Percentiles rank a stretch among this genome's conserved stretches.
Conservation (phyloP, 1,284 basidiomycete species). For the Porogramme epimiltina region DNA sequence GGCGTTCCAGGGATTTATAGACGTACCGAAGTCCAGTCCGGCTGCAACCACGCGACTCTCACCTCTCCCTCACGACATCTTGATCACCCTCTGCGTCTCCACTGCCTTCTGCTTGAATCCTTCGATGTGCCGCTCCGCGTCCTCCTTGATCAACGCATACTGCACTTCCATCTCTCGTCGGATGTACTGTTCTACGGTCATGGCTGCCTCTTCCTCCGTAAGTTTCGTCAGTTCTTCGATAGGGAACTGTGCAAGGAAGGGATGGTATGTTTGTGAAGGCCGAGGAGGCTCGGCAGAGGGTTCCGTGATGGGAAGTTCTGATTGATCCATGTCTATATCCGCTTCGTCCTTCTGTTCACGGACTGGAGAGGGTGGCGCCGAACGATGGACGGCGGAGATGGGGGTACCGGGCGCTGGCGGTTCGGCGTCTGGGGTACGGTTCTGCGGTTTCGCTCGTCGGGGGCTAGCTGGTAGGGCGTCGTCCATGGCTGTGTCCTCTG, state of each 20-base stretch:
- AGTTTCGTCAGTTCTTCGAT: slow-evolving; percentile 35
- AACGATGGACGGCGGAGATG: slow-evolving; percentile 16
- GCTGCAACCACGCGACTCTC: slow-evolving; percentile 3
- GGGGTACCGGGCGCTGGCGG: slow-evolving; percentile 7
- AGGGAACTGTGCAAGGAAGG: slow-evolving; percentile 27
- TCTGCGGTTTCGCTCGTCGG: background rate
- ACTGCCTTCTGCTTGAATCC: slow-evolving; percentile 60
- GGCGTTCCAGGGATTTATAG: background rate
- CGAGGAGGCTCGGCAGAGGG: background rate
- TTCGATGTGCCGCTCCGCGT: slow-evolving; percentile 61
- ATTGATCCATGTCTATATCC: background rate
- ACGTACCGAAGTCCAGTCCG: slow-evolving; percentile 15
- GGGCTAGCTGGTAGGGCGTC: slow-evolving; percentile 5
- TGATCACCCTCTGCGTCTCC: slow-evolving; percentile 53
- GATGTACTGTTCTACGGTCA: slow-evolving; percentile 81
- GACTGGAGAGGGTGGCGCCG: slow-evolving; percentile 9
- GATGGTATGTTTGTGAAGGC: slow-evolving; percentile 16
- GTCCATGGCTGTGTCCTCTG: slow-evolving; percentile 12
- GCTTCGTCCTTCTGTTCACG: background rate
- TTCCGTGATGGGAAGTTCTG: background rate
- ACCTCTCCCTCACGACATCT: slow-evolving; percentile 29
- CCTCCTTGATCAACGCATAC: slow-evolving; percentile 59
- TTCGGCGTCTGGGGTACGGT: background rate
- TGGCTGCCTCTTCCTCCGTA: slow-evolving; percentile 62
- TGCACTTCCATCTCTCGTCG: slow-evolving; percentile 67